Evolutionary conservation across 805 yeast species (phyloP), one percentile per base, ranked within the genome.

Genomic region (Candida vaughaniae): DNA sequence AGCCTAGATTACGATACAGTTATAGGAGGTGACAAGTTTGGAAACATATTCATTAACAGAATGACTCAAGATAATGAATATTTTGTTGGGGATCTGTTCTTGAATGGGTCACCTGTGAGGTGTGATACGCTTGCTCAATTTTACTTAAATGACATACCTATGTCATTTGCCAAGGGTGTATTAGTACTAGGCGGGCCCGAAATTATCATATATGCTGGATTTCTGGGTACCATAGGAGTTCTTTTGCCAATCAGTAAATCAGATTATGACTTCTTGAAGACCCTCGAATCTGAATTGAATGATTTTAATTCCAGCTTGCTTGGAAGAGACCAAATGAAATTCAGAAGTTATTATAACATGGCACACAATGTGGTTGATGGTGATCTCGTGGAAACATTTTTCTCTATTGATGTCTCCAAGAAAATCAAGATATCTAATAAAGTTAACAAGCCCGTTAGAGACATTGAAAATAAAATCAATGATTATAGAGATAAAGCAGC

Each of bases 11-110:
- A 78, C 43, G 79, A 78, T 38, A 88, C 96, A 0, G 76, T 85
- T 1, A 64, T 84, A 27, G 87, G 86, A 1, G 96, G 96, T 10
- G 98, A 93, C 55, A 82, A 80, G 52, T 88, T 85, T 60, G 97
- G 98, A 0, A 86, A 83, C 48, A 31, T 89, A 0, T 80, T 82
- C 59, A 73, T 85, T 1, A 60, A 87, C 27, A 64, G 96, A 41
- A 58, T 83, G 27, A 32, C 55, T n/a, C 53, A 57, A 41, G 51
- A 47, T 34, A 62, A 53, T 30, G 69, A 62, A 10, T 37, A 53
- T 10, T 29, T 29, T 15, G 31, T 31, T 10, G 39, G 31, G 10
- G 39, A 36, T 8, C 35, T 14, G 25, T 55, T 36, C 32, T 55
- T 77, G 29, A 75, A 77, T 41, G 85, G 80, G 1, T 59, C 79